These are phyloP conservation scores for Fermentozyma sake DNA, from an alignment of 1,139 yeast genomes.

Conservation along the genomic window DNA sequence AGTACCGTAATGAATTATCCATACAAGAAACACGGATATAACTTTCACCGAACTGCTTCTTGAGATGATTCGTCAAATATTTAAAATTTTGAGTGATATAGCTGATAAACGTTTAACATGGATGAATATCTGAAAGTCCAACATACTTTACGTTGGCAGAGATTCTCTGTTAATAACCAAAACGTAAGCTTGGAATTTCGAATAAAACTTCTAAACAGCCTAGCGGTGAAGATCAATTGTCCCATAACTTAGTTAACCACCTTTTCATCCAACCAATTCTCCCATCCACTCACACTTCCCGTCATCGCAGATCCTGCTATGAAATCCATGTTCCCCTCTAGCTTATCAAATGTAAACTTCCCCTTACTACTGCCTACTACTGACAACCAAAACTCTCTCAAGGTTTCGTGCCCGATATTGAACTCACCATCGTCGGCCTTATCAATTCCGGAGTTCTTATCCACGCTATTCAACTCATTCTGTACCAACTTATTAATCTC, in stretches of 20 bases:
- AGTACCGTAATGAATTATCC: too few relatives aligned
- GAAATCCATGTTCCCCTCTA: slow-evolving; percentile 74
- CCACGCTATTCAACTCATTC: slow-evolving; percentile 18
- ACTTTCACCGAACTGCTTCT: too few relatives aligned
- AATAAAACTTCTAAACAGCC: too few relatives aligned
- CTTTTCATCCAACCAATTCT: slow-evolving; percentile 73
- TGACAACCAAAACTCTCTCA: slow-evolving; percentile 41
- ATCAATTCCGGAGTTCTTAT: slow-evolving; percentile 30
- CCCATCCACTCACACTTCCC: slow-evolving; percentile 55
- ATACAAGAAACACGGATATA: too few relatives aligned
- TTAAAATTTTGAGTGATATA: too few relatives aligned
- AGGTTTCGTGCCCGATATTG: slow-evolving; percentile 20
- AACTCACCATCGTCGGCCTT: slow-evolving; percentile 27
- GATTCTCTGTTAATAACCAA: too few relatives aligned
- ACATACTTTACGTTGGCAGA: too few relatives aligned
- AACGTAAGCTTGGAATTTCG: too few relatives aligned
- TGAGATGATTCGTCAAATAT: too few relatives aligned
- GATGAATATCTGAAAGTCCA: too few relatives aligned
- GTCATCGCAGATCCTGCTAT: slow-evolving; percentile 65
- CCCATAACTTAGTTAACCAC: slow-evolving; percentile 44
- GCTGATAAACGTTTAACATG: too few relatives aligned
- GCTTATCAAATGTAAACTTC: slow-evolving; percentile 54
- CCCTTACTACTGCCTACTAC: slow-evolving; percentile 33
- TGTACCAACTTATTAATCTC: slow-evolving; percentile 60
- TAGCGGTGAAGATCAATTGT: neutral